A percentile compares a stretch with the other conserved stretches of the same genome.
These are phyloP conservation scores for Amaranthus tricolor DNA, from an alignment of 179 eudicot genomes.

Conservation along the genomic window DNA sequence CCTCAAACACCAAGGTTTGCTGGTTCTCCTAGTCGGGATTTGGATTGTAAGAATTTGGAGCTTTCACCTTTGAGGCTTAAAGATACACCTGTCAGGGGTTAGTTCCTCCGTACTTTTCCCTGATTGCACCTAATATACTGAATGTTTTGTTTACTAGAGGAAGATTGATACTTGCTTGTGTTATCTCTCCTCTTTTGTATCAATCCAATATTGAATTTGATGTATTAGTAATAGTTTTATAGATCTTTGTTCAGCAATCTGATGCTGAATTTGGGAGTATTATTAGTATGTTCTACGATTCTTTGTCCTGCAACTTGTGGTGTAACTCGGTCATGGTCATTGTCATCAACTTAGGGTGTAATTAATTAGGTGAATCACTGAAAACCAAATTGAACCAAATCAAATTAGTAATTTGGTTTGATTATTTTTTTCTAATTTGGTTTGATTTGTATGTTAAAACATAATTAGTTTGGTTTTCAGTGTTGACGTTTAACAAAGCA, in stretches of 20 bases:
- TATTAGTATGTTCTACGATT: too few species aligned
- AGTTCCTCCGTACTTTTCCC: background rate
- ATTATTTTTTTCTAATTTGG: too few species aligned
- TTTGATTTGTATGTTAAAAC: too few species aligned
- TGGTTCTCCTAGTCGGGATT: constrained; percentile 20
- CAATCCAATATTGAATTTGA: background rate
- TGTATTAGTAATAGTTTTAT: background rate
- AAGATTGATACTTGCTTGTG: constrained; percentile 28
- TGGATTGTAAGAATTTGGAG: constrained; percentile 21
- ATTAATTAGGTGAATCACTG: too few species aligned
- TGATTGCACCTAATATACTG: background rate
- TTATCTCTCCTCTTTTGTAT: constrained; percentile 17
- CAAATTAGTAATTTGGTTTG: too few species aligned
- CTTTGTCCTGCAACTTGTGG: too few species aligned
- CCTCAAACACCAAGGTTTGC: constrained; percentile 28
- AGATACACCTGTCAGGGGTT: constrained; percentile 32
- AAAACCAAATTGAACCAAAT: too few species aligned
- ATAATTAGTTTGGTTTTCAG: too few species aligned
- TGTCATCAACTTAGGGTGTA: too few species aligned
- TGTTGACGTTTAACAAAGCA: too few species aligned
- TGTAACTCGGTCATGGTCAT: too few species aligned
- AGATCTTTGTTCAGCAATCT: background rate
- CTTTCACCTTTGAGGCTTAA: constrained; percentile 36
- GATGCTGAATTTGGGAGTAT: too few species aligned
- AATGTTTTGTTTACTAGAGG: constrained; percentile 9